phyloP scores from a whole-genome alignment of 1,284 basidiomycete genomes.

The Cerrena zonata region DNA sequence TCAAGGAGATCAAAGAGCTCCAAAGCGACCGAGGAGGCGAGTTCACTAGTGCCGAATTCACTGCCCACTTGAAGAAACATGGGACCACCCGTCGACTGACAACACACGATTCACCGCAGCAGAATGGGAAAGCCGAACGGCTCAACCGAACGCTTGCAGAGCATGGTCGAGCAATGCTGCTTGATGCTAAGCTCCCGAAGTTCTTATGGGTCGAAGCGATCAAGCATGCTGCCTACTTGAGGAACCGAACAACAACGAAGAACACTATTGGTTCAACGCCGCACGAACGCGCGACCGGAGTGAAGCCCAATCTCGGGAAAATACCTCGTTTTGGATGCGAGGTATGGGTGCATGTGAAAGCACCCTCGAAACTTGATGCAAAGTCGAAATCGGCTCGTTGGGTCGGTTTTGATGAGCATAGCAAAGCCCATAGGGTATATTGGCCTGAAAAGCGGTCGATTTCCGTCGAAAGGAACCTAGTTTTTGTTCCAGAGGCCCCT shows the following conservation, averaged over 20 bases:
- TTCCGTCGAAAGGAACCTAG: no score
- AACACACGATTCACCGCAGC: no score
- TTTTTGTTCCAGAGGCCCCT: slow-evolving; percentile 19
- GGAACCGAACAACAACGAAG: slow-evolving; percentile 16
- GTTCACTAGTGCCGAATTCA: not conserved
- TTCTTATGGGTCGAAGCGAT: slow-evolving; percentile 26
- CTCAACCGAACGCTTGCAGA: slow-evolving; percentile 21
- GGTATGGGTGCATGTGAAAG: no score
- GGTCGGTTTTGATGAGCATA: slow-evolving; percentile 16
- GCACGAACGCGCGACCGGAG: slow-evolving; percentile 12
- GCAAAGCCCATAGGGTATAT: slow-evolving; percentile 17
- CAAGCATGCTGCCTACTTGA: slow-evolving; percentile 19
- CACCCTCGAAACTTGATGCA: slow-evolving; percentile 3
- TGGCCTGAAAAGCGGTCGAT: slow-evolving; percentile 9
- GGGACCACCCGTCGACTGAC: no score
- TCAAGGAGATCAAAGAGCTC: slow-evolving; percentile 1
- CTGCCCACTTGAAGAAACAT: not conserved
- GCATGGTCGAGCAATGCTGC: slow-evolving; percentile 9
- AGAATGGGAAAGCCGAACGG: slow-evolving; percentile 34
- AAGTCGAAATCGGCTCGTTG: slow-evolving; percentile 16
- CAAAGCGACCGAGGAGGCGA: not conserved
- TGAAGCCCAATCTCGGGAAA: slow-evolving; percentile 13
- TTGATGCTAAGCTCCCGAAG: slow-evolving; percentile 18
- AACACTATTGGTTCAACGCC: slow-evolving; percentile 12
- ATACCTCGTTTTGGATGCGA: not conserved